Percentiles rank a stretch among this genome's conserved stretches.
Conservation (phyloP, 1,139 yeast genomes). For the Nakaseomyces kungkrabaensis region DNA sequence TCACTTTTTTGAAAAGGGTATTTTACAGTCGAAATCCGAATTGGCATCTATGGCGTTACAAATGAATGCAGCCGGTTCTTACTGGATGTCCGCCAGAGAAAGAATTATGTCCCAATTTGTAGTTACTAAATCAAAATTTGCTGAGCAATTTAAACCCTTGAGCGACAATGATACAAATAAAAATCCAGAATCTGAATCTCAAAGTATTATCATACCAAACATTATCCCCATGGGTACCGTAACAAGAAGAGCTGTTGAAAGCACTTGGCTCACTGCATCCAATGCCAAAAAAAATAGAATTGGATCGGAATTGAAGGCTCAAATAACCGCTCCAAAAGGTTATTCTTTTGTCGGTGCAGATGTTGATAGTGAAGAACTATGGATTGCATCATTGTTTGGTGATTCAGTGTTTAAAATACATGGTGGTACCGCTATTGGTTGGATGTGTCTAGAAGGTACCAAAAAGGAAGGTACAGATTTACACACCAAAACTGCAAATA, state of each 20-base stretch:
- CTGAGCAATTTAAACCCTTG: constrained; percentile 16
- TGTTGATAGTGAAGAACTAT: constrained; percentile 94
- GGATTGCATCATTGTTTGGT: constrained; percentile 95
- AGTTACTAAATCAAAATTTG: constrained; percentile 38
- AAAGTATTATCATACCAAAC: constrained; percentile 77
- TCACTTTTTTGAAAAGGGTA: constrained; percentile 62
- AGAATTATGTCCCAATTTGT: constrained; percentile 81
- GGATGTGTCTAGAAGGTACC: constrained; percentile 99
- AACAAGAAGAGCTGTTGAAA: constrained; percentile 93
- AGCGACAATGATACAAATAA: constrained; percentile 8
- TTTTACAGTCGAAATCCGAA: constrained; percentile 59
- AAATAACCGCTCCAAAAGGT: constrained; percentile 80
- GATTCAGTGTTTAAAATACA: constrained; percentile 83
- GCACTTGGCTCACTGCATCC: constrained; percentile 95
- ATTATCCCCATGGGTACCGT: constrained; percentile 92
- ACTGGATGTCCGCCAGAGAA: constrained; percentile 88
- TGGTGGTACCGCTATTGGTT: constrained; percentile 94
- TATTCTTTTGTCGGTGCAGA: constrained; percentile 95
- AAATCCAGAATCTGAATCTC: constrained; percentile 23
- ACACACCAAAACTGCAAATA: constrained; percentile 88
- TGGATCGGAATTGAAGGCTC: constrained; percentile 88
- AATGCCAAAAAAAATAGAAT: constrained; percentile 78
- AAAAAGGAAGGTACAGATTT: constrained; percentile 85
- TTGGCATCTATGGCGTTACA: constrained; percentile 70
- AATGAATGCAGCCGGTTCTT: constrained; percentile 71